phyloP scores from a whole-genome alignment of 2,329 filamentous ascomycete genomes.

The Monilinia vaccinii-corymbosi region DNA sequence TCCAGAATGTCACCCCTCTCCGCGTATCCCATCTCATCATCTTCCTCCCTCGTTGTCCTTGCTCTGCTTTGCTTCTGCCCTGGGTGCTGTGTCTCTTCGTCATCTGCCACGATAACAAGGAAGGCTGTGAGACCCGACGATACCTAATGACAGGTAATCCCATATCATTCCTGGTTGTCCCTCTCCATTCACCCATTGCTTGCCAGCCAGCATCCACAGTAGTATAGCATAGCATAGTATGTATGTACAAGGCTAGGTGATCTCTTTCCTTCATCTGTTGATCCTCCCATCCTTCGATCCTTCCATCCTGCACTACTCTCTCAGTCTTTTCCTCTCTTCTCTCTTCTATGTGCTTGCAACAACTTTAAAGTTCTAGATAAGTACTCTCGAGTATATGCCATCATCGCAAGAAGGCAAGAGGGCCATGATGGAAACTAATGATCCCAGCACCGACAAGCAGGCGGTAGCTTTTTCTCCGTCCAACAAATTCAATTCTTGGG shows the following conservation, averaged over 20 bases:
- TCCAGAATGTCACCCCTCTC: too few species aligned
- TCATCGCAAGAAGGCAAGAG: conserved; percentile 11
- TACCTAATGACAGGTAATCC: not conserved
- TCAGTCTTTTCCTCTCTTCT: too few species aligned
- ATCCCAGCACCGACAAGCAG: conserved; percentile 16
- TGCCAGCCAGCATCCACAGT: not conserved
- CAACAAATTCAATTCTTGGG: conserved; percentile 5
- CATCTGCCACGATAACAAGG: not conserved
- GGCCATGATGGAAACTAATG: conserved; percentile 14
- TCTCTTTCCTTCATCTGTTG: too few species aligned
- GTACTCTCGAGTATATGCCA: not conserved
- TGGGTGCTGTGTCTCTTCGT: not conserved
- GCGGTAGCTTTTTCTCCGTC: conserved; percentile 10
- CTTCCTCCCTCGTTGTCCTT: too few species aligned
- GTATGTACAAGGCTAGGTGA: too few species aligned
- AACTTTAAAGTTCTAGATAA: too few species aligned
- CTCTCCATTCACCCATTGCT: not conserved
- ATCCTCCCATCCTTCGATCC: too few species aligned
- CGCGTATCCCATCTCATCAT: too few species aligned
- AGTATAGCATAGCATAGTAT: too few species aligned
- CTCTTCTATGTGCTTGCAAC: too few species aligned
- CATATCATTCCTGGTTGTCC: not conserved
- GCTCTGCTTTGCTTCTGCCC: not conserved
- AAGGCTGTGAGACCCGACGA: not conserved
- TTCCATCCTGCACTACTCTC: too few species aligned